Base-by-base conservation (phyloP, 768 basidiomycete genomes). In the Rhizopogon vinicolor region DNA sequence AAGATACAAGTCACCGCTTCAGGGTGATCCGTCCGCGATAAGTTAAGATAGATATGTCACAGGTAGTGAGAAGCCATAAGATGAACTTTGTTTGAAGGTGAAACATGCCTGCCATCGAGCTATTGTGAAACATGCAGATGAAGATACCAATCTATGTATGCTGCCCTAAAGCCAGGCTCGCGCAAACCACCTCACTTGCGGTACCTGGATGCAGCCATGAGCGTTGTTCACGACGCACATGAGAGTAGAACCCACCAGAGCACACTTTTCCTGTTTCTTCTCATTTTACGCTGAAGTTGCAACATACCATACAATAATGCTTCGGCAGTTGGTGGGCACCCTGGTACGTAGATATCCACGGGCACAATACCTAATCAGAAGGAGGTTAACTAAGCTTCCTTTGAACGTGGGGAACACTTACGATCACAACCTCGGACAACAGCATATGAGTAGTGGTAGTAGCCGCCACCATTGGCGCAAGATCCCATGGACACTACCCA, bases 401-500 rank as follows among this genome's bases (percentile, higher is more conserved):
- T 53, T 31, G 54, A 43, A 31, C 18, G 0, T 41, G 16, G 52
- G 51, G 39, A 70, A 9, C 31, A 73, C 89, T 56, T 69, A 90
- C 97, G 85, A 77, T 99, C 97, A 70, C 96, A 98, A 14, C 97
- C 97, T 45, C 97, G 87, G 39, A 98, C 97, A 58, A 99, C 97
- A 29, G 95, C 94, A 74, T 99, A 99, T 28, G 96, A 97, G 72
- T 98, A 97, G 74, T 96, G 94, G 72, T 95, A 94, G 76, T 94
- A 95, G 14, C 93, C 94, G 54, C 94, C 93, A 31, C 97, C 97
- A 70, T 98, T 98, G 16, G 97, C 97, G 72, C 97, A 99, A 5
- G 96, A 98, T 44, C 97, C 97, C 97, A 99, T 98, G 25, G 96
- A 98, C 67, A 99, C 90, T 55, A 99, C 97, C 97, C 97, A 99